phyloP scores from a whole-genome alignment of 805 yeast genomes.

The Maudiozyma saulgeensis region DNA sequence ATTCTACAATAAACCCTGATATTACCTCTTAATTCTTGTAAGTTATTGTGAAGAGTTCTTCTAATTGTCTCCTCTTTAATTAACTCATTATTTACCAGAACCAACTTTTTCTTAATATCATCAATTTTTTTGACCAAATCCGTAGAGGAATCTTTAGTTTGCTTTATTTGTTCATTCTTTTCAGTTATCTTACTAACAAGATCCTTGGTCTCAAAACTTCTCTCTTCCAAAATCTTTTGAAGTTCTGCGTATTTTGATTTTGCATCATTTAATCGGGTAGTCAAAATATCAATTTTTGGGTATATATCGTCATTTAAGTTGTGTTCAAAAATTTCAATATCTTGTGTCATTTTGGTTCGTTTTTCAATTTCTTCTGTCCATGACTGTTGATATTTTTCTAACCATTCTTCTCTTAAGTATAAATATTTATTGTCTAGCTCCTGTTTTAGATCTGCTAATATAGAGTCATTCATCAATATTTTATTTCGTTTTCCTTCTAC shows the following conservation, averaged over 20 bases:
- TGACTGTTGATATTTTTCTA: conserved; percentile 17
- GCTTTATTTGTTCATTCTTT: conserved; percentile 6
- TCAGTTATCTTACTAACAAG: conserved; percentile 23
- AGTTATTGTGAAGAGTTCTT: conserved; percentile 54
- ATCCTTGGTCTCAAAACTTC: conserved; percentile 15
- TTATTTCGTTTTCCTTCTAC: conserved; percentile 25
- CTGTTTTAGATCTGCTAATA: conserved; percentile 9
- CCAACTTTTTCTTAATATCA: conserved; percentile 26
- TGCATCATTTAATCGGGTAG: conserved; percentile 6
- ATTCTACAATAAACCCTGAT: conserved; percentile 85
- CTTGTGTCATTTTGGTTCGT: conserved; percentile 17
- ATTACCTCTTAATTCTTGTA: conserved; percentile 86
- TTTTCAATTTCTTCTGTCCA: conserved; percentile 25
- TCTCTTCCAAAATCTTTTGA: conserved; percentile 17
- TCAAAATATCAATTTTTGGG: conserved; percentile 8
- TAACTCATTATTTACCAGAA: conserved; percentile 30
- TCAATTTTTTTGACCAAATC: conserved; percentile 24
- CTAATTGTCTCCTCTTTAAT: conserved; percentile 45
- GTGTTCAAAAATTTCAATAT: conserved; percentile 19
- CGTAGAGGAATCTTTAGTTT: conserved; percentile 15
- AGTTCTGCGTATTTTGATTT: conserved; percentile 12
- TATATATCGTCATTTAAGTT: conserved; percentile 9
- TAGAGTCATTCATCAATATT: conserved; percentile 15
- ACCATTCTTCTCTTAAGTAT: conserved; percentile 18
- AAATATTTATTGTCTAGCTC: conserved; percentile 15